Conservation (phyloP, 768 basidiomycete genomes). For the Tricholoma sp. region DNA sequence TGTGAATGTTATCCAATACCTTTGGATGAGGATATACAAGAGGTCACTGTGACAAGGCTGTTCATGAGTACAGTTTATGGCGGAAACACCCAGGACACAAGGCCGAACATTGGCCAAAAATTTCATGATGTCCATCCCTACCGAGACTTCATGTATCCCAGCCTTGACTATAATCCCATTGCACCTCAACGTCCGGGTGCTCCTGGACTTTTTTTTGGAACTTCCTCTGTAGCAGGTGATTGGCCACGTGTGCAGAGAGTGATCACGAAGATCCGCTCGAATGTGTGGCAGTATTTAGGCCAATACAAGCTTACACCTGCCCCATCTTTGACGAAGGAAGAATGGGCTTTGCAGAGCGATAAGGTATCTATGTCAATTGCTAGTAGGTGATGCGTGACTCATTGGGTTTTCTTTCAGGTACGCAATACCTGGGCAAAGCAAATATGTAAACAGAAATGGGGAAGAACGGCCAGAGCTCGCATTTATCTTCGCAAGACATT, state of each 20-base stretch:
- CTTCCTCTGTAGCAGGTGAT: not conserved
- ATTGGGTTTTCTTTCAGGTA: conserved; percentile 4
- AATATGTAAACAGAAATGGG: conserved; percentile 25
- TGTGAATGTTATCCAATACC: conserved; percentile 3
- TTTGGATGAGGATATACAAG: not conserved
- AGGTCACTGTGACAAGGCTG: conserved; percentile 5
- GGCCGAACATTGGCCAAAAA: conserved; percentile 10
- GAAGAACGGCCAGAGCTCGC: conserved; percentile 17
- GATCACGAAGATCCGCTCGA: conserved; percentile 27
- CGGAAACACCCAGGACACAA: conserved; percentile 4
- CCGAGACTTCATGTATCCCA: conserved; percentile 26
- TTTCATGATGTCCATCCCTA: conserved; percentile 17
- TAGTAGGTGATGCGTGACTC: no score
- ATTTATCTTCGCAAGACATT: conserved; percentile 21
- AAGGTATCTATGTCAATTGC: not conserved
- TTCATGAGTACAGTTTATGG: conserved; percentile 7
- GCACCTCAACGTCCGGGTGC: conserved; percentile 25
- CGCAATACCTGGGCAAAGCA: conserved; percentile 23
- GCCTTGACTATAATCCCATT: conserved; percentile 16
- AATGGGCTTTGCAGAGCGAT: conserved; percentile 16
- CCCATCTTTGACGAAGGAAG: conserved; percentile 31
- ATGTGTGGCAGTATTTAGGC: conserved; percentile 30
- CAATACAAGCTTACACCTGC: conserved; percentile 26
- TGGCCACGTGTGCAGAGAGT: conserved; percentile 22
- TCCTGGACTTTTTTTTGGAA: conserved; percentile 23